Evolutionary conservation across 2,329 filamentous ascomycete species (phyloP).

Genomic region (Microsporum audouinii): DNA sequence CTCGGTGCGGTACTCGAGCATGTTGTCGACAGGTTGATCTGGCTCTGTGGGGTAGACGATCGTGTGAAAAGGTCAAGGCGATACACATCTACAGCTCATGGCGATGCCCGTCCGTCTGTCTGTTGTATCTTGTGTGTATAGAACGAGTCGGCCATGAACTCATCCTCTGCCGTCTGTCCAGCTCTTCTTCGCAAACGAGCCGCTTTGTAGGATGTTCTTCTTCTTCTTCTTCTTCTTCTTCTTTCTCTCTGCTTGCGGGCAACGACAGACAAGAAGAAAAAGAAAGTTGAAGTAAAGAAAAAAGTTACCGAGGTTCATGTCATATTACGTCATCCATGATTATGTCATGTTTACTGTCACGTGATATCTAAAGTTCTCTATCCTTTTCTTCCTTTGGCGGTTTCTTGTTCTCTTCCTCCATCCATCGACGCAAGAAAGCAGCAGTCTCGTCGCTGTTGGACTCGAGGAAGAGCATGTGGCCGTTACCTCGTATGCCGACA

Average conservation of each 20-base stretch:
- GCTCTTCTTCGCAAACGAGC: neutral
- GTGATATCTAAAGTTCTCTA: neutral
- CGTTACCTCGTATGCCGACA: constrained; percentile 42
- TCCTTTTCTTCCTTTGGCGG: neutral
- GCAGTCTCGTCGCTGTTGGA: constrained; percentile 17
- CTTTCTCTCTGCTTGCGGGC: neutral
- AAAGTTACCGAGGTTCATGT: neutral
- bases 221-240: neutral
- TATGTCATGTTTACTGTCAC: neutral
- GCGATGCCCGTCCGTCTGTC: neutral
- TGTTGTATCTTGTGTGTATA: neutral
- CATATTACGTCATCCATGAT: neutral
- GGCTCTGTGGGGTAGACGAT: neutral
- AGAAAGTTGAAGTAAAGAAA: neutral
- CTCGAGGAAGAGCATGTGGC: constrained; percentile 36
- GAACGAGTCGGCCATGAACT: neutral
- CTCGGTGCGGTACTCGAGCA: constrained; percentile 89
- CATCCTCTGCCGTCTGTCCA: neutral
- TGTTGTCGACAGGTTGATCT: constrained; percentile 31
- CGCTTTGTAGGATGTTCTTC: neutral
- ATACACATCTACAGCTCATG: neutral
- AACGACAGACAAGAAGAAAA: neutral
- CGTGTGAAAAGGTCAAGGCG: neutral
- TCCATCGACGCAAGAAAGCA: constrained; percentile 9
- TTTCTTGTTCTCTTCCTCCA: constrained; percentile 2